Conservation (phyloP, 305 asterid genomes). For the Andrographis paniculata region DNA sequence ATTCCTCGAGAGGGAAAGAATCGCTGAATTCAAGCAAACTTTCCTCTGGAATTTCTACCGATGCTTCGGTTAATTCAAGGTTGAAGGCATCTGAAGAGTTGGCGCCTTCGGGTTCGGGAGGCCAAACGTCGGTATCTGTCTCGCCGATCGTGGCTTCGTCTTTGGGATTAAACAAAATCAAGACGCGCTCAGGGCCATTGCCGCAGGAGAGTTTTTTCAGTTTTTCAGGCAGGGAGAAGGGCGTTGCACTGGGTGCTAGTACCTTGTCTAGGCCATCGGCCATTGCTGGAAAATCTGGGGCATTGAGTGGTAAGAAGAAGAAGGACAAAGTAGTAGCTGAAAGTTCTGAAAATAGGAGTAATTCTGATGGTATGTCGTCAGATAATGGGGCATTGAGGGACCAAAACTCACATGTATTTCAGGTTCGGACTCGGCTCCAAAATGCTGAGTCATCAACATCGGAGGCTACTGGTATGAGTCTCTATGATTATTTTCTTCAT, state of each 20-base stretch:
- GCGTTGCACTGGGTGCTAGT: slow-evolving; percentile 65
- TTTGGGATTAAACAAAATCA: slow-evolving; percentile 90
- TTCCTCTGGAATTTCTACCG: slow-evolving; percentile 22
- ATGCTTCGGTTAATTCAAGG: slow-evolving; percentile 26
- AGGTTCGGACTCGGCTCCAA: slow-evolving; percentile 55
- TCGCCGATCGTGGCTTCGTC: slow-evolving; percentile 99
- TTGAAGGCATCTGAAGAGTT: slow-evolving; percentile 47
- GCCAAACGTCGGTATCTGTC: slow-evolving; percentile 33
- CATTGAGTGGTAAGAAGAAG: slow-evolving; percentile 39
- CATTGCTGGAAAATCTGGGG: slow-evolving; percentile 30
- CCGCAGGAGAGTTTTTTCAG: slow-evolving; percentile 95
- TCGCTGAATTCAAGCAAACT: slow-evolving; percentile 28
- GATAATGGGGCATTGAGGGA: slow-evolving; percentile 71
- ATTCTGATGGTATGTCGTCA: slow-evolving; percentile 57
- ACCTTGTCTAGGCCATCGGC: slow-evolving; percentile 60
- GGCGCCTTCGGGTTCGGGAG: slow-evolving; percentile 19
- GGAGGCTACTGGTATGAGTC: slow-evolving; percentile 59
- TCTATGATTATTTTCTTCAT: slow-evolving; percentile 3
- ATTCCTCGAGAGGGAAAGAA: slow-evolving; percentile 40
- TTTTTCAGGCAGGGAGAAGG: slow-evolving; percentile 70
- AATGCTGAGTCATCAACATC: slow-evolving; percentile 70
- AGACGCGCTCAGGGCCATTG: slow-evolving; percentile 98
- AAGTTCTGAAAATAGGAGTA: slow-evolving; percentile 42
- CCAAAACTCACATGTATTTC: slow-evolving; percentile 53
- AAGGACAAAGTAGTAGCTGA: slow-evolving; percentile 35